Base-by-base conservation (phyloP, 306 rosid genomes). In the Ammopiptanthus mongolicus region DNA sequence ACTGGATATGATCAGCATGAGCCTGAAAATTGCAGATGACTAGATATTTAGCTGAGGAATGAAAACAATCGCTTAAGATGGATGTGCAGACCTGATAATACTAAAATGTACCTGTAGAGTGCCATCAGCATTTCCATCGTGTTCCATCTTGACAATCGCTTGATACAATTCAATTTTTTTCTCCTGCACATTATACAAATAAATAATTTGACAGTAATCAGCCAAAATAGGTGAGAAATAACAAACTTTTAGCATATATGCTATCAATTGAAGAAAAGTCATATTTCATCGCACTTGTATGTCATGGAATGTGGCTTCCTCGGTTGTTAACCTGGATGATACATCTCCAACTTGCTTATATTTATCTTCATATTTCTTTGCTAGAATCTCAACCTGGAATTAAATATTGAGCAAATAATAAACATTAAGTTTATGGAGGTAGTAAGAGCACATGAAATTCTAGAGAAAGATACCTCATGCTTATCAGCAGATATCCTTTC, bases 241-340 rank as follows among this genome's bases (percentile, higher is more conserved):
- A 44, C 65, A 65, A 41, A 59, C 22, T 17, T 67, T 55, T 64
- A 41, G 56, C 48, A 77, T 52, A 78, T 21, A 28, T 63, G 77
- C 41, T 25, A 69, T 60, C 37, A 56, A 80, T 6, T 31, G 83
- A 31, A 82, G 50, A 51, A 71, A 73, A 61, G 31, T 17, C 21
- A 53, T 47, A 42, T 76, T 11, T 36, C 28, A 62, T 69, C 29
- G 55, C 78, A 96, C 98, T 97, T 96, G 99, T 63, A 96, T 78
- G 81, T 90, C 98, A 74, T 96, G 94, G 81, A 92, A 96, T 52
- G 92, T 89, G 69, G 99, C 87, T 83, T 96, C 99, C 81, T 96
- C 99, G 36, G 90, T 78, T 28, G 93, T 89, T 82, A 96, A 86
- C 69, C 82, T 96, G 85, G 99, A 96, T 79, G 98, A 96, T 81